Percentiles rank a stretch among this genome's conserved stretches.
These are phyloP conservation scores for Vitis amurensis DNA, from an alignment of 164 flowering plant species.

Conservation along the genomic window DNA sequence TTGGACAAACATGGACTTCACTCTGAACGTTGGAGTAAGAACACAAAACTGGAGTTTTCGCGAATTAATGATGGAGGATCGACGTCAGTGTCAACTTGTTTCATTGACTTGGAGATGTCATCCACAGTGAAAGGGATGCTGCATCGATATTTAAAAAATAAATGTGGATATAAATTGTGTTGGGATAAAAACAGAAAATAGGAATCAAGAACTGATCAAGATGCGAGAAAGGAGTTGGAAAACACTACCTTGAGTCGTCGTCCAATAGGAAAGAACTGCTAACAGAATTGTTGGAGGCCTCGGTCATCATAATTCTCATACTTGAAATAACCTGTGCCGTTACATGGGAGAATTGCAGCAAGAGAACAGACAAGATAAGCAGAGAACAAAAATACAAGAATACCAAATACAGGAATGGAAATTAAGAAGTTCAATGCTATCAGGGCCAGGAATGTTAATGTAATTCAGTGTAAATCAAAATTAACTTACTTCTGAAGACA, in stretches of 20 bases:
- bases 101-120: conserved; percentile 87
- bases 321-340: conserved; percentile 76
- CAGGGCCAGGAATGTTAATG: not conserved
- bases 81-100: conserved; percentile 69
- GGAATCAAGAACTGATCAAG: too few species aligned
- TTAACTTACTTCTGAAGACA: conserved; percentile 81
- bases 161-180: not conserved
- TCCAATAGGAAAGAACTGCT: conserved; percentile 89
- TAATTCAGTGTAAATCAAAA: not conserved
- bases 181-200: too few species aligned
- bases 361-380: not conserved
- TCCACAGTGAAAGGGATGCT: conserved; percentile 97
- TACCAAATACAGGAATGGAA: too few species aligned
- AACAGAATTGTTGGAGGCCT: conserved; percentile 84
- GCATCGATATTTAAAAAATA: conserved; percentile 25
- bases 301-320: conserved; percentile 92
- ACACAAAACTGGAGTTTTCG: conserved; percentile 87
- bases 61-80: conserved; percentile 91
- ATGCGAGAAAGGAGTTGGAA: not conserved
- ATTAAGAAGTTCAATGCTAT: not conserved
- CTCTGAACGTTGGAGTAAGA: conserved; percentile 74
- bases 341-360: not conserved
- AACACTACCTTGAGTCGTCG: conserved; percentile 84
- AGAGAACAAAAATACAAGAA: not conserved
- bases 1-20: conserved; percentile 18